Base-by-base conservation (phyloP, 208 protist genomes). In the Plasmodiophora brassicae region DNA sequence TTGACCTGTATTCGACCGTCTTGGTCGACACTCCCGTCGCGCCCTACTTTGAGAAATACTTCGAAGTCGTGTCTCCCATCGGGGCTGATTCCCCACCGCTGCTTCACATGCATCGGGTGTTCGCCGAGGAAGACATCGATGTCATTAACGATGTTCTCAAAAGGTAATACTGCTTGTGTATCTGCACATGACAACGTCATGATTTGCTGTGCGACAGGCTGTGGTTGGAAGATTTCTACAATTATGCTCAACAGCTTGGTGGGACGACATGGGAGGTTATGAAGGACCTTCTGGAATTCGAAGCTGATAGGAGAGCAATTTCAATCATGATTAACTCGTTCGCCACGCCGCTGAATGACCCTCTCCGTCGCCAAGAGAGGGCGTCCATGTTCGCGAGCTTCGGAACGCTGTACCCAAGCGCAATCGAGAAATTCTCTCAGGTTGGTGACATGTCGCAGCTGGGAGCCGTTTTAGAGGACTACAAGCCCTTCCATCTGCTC, bases 241-340 rank as follows among this genome's bases (percentile, higher is more conserved):
- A 46, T 0, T 93, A 91, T 32, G 57, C 53, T 46, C 10, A 86
- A 32, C 44, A 22, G 0, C 8, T 93, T 0, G 85, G 88, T 38
- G 84, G 53, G 20, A 88, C 92, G 38, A 92, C 92, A 10, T 39
- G 50, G 28, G 38, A 44, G 35, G 0, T 71, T 5, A 91, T 93
- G 90, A 60, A 65, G 0, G 25, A 83, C 36, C 35, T 93, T 0
- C 54, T 93, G 1, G 86, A 93, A 35, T 93, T 94, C 32, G 92
- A 94, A 85, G 92, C 92, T 38, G 92, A 93, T 84, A 32, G 91
- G 22, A 0, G 92, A 43, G 84, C 91, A 0, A 92, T 93, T 44
- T 86, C 71, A 32, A 89, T 93, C 32, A 94, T 88, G 46, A 44
- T 94, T 44, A 93, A 93, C 78, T 90, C 90, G 39, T 89, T 92